Conservation (phyloP, 2,329 filamentous ascomycete genomes). For the Neoscytalidium dimidiatum region DNA sequence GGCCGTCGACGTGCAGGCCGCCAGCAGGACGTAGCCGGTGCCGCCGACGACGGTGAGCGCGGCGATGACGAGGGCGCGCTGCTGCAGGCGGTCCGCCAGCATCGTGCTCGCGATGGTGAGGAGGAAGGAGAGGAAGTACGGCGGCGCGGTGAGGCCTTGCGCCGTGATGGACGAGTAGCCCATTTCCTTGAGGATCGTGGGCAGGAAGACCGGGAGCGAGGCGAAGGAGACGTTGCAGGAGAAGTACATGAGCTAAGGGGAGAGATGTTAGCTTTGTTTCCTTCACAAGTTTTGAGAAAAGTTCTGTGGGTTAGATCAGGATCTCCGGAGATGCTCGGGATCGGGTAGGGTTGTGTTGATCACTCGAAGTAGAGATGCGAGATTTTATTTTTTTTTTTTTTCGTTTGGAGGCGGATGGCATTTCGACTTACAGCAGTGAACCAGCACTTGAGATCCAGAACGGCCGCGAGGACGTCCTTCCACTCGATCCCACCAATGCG, state of each 20-base stretch:
- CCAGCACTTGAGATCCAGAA: slow-evolving; percentile 37
- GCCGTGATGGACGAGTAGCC: slow-evolving; percentile 67
- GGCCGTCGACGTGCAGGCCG: slow-evolving; percentile 52
- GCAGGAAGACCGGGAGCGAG: slow-evolving; percentile 47
- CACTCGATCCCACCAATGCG: slow-evolving; percentile 32
- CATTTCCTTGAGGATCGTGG: slow-evolving; percentile 52
- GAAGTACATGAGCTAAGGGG: slow-evolving; percentile 36
- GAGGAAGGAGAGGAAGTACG: slow-evolving; percentile 68
- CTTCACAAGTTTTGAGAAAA: neutral
- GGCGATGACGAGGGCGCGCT: slow-evolving; percentile 64
- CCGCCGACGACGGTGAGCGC: slow-evolving; percentile 59
- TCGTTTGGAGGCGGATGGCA: too few species aligned
- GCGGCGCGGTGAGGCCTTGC: slow-evolving; percentile 71
- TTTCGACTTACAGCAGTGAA: slow-evolving; percentile 31
- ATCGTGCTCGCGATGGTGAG: slow-evolving; percentile 63
- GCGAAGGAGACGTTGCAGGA: slow-evolving; percentile 54
- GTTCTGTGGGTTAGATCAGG: neutral
- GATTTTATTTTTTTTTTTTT: too few species aligned
- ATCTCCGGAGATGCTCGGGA: too few species aligned
- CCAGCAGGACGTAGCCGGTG: slow-evolving; percentile 66
- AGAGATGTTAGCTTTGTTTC: neutral
- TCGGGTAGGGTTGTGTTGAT: too few species aligned
- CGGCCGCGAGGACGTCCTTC: slow-evolving; percentile 31
- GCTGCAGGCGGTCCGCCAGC: slow-evolving; percentile 65
- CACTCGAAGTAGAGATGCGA: too few species aligned